Evolutionary conservation across 1,284 basidiomycete genomes (phyloP).

Genomic region (Tylopilus microsporus): DNA sequence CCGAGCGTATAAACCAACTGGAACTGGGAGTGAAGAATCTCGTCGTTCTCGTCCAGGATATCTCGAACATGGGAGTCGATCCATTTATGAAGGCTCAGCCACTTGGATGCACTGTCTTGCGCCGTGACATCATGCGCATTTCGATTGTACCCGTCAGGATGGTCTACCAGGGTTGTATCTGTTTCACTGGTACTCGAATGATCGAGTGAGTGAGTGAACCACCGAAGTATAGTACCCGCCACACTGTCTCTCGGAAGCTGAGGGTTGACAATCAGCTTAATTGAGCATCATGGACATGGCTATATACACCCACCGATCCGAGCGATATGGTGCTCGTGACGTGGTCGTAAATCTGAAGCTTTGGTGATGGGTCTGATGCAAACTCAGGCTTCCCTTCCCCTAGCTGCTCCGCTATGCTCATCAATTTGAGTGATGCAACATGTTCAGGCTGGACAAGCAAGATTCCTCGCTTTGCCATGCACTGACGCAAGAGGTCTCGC

Average conservation of each 20-base stretch:
- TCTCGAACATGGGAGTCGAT: neutral
- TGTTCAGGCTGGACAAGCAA: constrained; percentile 48
- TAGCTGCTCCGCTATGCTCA: constrained; percentile 10
- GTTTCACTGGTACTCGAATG: neutral
- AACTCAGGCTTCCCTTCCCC: constrained; percentile 4
- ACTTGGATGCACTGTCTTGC: neutral
- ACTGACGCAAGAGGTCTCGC: constrained; percentile 31
- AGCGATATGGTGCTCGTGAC: neutral
- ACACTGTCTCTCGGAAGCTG: neutral
- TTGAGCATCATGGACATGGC: neutral
- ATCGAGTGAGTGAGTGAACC: neutral
- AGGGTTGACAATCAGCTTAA: neutral
- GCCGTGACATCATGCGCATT: neutral
- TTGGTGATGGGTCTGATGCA: accelerated
- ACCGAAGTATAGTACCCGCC: neutral
- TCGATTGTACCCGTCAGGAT: neutral
- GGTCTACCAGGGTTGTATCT: neutral
- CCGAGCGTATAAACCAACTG: too few species aligned
- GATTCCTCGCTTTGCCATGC: constrained; percentile 37
- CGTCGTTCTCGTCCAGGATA: neutral
- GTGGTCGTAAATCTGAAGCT: neutral
- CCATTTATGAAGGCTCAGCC: neutral
- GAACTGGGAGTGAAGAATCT: too few species aligned
- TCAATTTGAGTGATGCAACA: constrained; percentile 38
- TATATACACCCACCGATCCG: neutral